phyloP scores from a whole-genome alignment of 305 asterid species.

The Solanum hybrid region DNA sequence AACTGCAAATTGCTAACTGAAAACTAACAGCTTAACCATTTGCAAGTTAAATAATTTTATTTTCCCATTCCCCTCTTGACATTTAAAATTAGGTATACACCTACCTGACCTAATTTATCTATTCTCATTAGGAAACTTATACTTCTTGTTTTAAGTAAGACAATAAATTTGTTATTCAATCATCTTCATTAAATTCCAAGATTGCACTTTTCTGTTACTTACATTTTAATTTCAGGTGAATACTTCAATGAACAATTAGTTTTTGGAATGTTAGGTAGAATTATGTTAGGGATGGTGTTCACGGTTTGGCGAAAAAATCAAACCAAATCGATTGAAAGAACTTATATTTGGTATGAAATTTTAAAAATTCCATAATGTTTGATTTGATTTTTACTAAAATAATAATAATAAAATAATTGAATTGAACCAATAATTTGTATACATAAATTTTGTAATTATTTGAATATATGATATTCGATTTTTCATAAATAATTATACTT shows the following conservation, averaged over 20 bases:
- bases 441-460: not conserved
- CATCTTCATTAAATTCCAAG: not conserved
- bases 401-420: not conserved
- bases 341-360: not conserved
- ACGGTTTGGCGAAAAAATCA: not conserved
- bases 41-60: not conserved
- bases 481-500: not conserved
- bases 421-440: not conserved
- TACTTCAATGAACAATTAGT: not conserved
- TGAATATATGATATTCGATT: not conserved
- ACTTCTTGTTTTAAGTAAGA: not conserved
- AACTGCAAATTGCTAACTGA: conserved; percentile 14
- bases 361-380: not conserved
- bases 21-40: conserved; percentile 19
- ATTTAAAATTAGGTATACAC: conserved; percentile 3
- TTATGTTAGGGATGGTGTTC: not conserved
- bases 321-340: not conserved
- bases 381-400: not conserved
- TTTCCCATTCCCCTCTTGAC: not conserved
- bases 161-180: not conserved
- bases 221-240: not conserved
- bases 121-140: not conserved
- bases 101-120: conserved; percentile 16
- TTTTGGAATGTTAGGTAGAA: conserved; percentile 42
- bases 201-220: not conserved